Base-by-base conservation (phyloP, 1,284 basidiomycete species). In the Mycosarcoma maydis region DNA sequence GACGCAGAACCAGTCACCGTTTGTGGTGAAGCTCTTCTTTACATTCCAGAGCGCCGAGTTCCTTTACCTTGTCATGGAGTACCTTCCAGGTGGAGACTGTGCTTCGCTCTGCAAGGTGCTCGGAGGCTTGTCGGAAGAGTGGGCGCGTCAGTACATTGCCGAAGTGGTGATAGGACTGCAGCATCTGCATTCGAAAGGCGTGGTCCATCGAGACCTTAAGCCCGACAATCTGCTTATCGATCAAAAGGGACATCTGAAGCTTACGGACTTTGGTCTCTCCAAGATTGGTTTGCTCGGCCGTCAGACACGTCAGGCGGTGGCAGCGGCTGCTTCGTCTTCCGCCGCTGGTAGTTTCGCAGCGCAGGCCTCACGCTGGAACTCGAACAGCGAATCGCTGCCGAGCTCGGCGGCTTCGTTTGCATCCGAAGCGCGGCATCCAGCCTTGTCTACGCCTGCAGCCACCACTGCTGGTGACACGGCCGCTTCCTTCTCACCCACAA, bases 1-100 rank as follows among this genome's bases (percentile, higher is more conserved):
- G 96, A 95, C 94, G 81, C 95, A 98, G 83, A 92, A 96, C 0
- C 94, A 97, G 83, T 97, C 94, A 11, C 94, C 96, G n/a, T 98
- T 98, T 30, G 84, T 84, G 44, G 84, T 84, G 69, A 84, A 84
- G 72, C 82, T 84, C 42, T 84, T 80, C 73, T 84, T 84, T 74
- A 84, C 83, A 16, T 84, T 84, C 73, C 83, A 84, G 68, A 82
- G 78, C 64, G 70, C 80, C 50, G 83, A 84, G 55, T 83, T 82
- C 67, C 68, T 84, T 33, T 84, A 83, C 66, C 75, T 84, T 33
- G 84, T 84, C 19, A 84, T 84, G 84, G 84, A 84, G 64, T 84
- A 84, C 55, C 75, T 84, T 93, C 77, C 80, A 2, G 96, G 96
- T 33, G 96, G 96, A 17, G 96, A 99, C 79, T 98, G 95, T 78